Evolutionary conservation across 192 early-diverging fungal species (phyloP).

Genomic region (Neocallimastix lanati): DNA sequence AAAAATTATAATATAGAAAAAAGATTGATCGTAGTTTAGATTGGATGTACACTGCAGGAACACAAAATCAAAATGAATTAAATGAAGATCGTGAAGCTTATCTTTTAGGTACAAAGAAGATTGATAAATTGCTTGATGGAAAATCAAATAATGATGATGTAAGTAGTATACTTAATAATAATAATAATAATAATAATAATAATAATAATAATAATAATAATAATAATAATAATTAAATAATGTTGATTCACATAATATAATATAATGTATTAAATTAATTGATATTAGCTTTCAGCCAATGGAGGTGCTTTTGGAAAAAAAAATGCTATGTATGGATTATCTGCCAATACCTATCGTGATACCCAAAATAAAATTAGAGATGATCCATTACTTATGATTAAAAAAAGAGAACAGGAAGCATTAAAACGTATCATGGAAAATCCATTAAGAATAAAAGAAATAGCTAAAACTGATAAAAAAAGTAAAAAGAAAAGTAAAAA

Average conservation of each 20-base stretch:
- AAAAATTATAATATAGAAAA: slow-evolving; percentile 5
- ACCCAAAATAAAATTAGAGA: slow-evolving; percentile 68
- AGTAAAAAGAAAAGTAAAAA: slow-evolving; percentile 6
- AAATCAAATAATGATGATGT: slow-evolving; percentile 9
- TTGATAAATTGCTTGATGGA: slow-evolving; percentile 41
- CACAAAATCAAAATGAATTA: slow-evolving; percentile 18
- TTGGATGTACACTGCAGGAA: slow-evolving; percentile 87
- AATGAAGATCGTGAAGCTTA: slow-evolving; percentile 70
- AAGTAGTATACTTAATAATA: slow-evolving; percentile 4
- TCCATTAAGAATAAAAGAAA: slow-evolving; percentile 38
- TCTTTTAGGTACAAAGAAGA: slow-evolving; percentile 71
- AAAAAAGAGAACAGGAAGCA: slow-evolving; percentile 62
- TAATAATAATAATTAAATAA: too few species aligned
- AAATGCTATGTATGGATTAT: slow-evolving; percentile 18
- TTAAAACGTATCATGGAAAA: slow-evolving; percentile 58
- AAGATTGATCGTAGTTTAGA: slow-evolving; percentile 62
- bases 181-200: background rate
- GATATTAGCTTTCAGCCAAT: slow-evolving; percentile 7
- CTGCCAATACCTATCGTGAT: slow-evolving; percentile 64
- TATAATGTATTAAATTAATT: slow-evolving; percentile 7
- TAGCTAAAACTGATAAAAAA: slow-evolving; percentile 13
- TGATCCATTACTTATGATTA: slow-evolving; percentile 80
- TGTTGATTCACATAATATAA: too few species aligned
- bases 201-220: slow-evolving; percentile 17
- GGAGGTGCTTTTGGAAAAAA: slow-evolving; percentile 3